Evolutionary conservation across 2,329 filamentous ascomycete species (phyloP).

Genomic region (Colletotrichum cereale): DNA sequence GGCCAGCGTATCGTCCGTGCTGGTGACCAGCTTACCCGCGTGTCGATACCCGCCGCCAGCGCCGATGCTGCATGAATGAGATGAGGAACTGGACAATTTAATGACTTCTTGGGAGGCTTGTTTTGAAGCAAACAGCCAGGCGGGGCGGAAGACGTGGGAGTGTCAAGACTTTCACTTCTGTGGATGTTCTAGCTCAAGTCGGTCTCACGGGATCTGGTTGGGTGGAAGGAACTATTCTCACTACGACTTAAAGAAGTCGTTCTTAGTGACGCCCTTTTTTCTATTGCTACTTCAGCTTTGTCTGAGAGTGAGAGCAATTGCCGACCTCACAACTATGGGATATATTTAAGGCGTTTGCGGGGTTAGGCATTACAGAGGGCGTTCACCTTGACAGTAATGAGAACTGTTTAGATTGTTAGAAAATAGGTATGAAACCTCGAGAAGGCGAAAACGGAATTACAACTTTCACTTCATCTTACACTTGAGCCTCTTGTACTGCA

Average conservation of each 20-base stretch:
- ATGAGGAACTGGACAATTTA: constrained; percentile 15
- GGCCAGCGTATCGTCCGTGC: constrained; percentile 89
- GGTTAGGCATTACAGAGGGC: constrained; percentile 35
- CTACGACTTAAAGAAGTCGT: background rate
- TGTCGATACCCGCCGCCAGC: constrained; percentile 81
- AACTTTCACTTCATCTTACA: constrained; percentile 3
- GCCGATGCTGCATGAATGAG: constrained; percentile 80
- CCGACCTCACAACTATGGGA: constrained; percentile 32
- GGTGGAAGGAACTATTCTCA: background rate
- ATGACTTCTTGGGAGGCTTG: constrained; percentile 20
- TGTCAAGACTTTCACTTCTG: constrained; percentile 16
- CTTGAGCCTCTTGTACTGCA: background rate
- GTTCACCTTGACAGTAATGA: constrained; percentile 26
- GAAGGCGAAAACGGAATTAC: constrained; percentile 7
- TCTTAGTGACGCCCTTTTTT: background rate
- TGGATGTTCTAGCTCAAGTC: too few relatives aligned
- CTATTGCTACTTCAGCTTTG: background rate
- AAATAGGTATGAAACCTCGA: background rate
- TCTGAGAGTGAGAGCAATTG: constrained; percentile 1
- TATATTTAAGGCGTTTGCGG: constrained; percentile 36
- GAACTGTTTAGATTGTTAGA: constrained; percentile 32
- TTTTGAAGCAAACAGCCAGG: background rate
- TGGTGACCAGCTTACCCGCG: constrained; percentile 86
- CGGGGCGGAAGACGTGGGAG: background rate
- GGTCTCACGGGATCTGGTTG: background rate